These are phyloP conservation scores for Hygrocybe coccinea DNA, from an alignment of 768 basidiomycete species.

Conservation along the genomic window DNA sequence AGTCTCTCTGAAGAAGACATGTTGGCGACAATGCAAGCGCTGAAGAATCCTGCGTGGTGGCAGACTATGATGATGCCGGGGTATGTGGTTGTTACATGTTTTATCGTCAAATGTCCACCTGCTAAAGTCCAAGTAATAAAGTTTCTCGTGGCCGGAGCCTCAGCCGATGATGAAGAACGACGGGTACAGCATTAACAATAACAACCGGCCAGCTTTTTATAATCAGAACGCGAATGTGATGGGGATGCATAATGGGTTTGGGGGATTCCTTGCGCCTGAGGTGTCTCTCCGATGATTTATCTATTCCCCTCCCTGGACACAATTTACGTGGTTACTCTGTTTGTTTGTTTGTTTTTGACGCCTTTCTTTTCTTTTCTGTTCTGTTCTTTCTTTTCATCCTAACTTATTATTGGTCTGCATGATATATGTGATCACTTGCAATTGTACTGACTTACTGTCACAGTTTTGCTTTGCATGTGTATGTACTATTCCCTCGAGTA, in stretches of 20 bases:
- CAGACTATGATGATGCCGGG: conserved; percentile 83
- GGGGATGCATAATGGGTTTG: conserved; percentile 21
- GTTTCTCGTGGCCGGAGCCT: conserved; percentile 11
- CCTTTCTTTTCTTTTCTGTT: too few species aligned
- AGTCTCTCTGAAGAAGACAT: conserved; percentile 50
- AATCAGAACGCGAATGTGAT: conserved; percentile 9
- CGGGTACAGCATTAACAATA: conserved; percentile 14
- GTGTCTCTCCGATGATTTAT: conserved; percentile 12
- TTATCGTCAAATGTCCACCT: too few species aligned
- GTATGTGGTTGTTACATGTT: conserved; percentile 32
- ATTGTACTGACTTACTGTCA: too few species aligned
- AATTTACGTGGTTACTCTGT: too few species aligned
- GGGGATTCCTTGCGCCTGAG: conserved; percentile 27
- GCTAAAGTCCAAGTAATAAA: too few species aligned
- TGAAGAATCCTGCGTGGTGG: conserved; percentile 73
- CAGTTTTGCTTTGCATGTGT: too few species aligned
- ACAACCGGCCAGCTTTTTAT: conserved; percentile 21
- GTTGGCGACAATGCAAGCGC: conserved; percentile 66
- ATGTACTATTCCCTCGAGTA: too few species aligned
- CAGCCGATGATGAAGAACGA: conserved; percentile 13
- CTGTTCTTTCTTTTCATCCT: too few species aligned
- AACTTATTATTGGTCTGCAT: too few species aligned
- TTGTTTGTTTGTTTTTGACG: too few species aligned
- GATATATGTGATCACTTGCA: too few species aligned
- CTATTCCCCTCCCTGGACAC: too few species aligned